Conservation (phyloP, 768 basidiomycete genomes). For the Boletus subcaerulescens region DNA sequence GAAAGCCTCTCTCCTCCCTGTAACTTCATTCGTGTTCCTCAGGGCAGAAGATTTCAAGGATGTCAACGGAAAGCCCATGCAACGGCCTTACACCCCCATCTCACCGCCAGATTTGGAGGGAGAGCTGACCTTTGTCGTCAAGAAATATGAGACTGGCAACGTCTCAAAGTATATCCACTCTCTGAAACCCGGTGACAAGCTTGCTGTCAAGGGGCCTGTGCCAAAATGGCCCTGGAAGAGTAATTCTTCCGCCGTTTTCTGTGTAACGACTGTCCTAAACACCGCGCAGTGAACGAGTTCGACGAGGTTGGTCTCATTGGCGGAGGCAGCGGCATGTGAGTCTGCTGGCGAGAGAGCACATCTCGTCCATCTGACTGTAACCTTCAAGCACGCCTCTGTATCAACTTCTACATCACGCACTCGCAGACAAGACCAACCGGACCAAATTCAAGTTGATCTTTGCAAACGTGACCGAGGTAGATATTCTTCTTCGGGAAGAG, state of each 20-base stretch:
- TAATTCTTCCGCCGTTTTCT: constrained; percentile 27
- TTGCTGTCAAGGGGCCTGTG: constrained; percentile 90
- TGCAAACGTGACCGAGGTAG: constrained; percentile 84
- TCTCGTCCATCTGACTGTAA: not conserved
- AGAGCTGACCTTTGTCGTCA: constrained; percentile 78
- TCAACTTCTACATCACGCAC: constrained; percentile 75
- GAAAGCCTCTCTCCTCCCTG: constrained; percentile 72
- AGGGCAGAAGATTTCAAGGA: constrained; percentile 70
- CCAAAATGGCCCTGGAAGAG: constrained; percentile 84
- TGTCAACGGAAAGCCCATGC: constrained; percentile 81
- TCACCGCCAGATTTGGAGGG: constrained; percentile 73
- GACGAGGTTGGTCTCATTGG: constrained; percentile 87
- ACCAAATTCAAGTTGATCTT: constrained; percentile 94
- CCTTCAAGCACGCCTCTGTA: constrained; percentile 71
- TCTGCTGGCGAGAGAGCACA: constrained; percentile 3
- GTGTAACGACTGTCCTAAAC: not conserved
- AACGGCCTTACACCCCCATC: constrained; percentile 92
- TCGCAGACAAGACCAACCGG: constrained; percentile 73
- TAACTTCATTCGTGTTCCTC: constrained; percentile 77
- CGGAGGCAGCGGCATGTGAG: constrained; percentile 91
- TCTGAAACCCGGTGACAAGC: constrained; percentile 77
- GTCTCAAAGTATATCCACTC: constrained; percentile 80
- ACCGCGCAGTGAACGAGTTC: constrained; percentile 69
- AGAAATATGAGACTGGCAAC: constrained; percentile 79
- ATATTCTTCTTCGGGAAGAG: constrained; percentile 84